Evolutionary conservation across 202 grass and related monocot species (phyloP).

Genomic region (Schoenoplectus triqueter): DNA sequence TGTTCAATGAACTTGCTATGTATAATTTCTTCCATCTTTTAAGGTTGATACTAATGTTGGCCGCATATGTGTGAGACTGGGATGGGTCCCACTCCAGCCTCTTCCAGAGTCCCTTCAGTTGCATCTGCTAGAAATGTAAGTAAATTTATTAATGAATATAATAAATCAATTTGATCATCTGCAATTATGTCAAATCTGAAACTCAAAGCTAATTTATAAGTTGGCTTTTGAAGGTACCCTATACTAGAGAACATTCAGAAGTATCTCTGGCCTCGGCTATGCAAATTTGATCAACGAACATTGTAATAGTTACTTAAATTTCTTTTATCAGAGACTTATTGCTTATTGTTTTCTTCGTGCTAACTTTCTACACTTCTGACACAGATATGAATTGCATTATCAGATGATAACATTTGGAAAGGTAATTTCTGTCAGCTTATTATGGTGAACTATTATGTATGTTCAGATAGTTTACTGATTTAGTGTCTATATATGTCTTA

Average conservation of each 20-base stretch:
- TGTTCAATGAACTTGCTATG: conserved; percentile 26
- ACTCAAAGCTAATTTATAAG: conserved; percentile 35
- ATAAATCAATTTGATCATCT: conserved; percentile 21
- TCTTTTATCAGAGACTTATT: conserved; percentile 23
- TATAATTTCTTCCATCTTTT: conserved; percentile 38
- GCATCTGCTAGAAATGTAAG: conserved; percentile 85
- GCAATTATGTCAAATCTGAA: background rate
- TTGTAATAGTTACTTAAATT: conserved; percentile 52
- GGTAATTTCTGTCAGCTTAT: conserved; percentile 43
- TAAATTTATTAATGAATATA: conserved; percentile 26
- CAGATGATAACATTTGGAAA: conserved; percentile 95
- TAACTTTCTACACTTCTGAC: conserved; percentile 25
- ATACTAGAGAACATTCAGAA: conserved; percentile 91
- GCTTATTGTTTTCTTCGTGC: background rate
- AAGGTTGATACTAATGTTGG: conserved; percentile 96
- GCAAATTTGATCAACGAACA: conserved; percentile 83
- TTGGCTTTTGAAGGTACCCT: conserved; percentile 66
- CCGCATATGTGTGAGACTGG: conserved; percentile 89
- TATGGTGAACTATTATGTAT: conserved; percentile 6
- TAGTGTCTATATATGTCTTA: conserved; percentile 38
- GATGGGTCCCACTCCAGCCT: conserved; percentile 94
- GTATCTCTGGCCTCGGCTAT: conserved; percentile 91
- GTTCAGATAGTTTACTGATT: conserved; percentile 20
- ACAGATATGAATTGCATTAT: conserved; percentile 82
- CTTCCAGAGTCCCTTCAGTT: conserved; percentile 90